Evolutionary conservation across 1,284 basidiomycete genomes (phyloP), one percentile per base, ranked within the genome.

Genomic region (Heterobasidion parviporum): DNA sequence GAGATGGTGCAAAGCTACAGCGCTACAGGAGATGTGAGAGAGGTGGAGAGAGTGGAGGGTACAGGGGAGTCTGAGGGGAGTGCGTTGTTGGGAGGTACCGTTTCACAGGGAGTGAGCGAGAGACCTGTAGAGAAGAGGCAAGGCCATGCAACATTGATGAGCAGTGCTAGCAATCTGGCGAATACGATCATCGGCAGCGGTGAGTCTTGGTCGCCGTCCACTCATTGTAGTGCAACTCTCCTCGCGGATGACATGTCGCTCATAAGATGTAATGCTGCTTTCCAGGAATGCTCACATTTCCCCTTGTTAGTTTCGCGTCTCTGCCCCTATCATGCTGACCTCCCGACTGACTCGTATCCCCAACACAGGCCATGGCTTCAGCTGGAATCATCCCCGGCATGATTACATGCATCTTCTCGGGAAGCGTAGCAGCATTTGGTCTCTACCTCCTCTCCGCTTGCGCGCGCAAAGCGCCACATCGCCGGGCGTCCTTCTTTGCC

Each of bases 131-230:
- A 53, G 52, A 53, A 76, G 62, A 62, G 62, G 48, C 84, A 88
- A 44, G 88, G 88, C 0, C 80, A 82, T 68, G 89, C 86, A 32
- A 80, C 72, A 48, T 68, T 91, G 35, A 62, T 75, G 26, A 88
- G 87, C 61, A 83, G 80, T 57, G 76, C 88, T 52, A 83, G 87
- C 60, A 94, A 94, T 65, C 73, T 94, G 54, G 75, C 83, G 49
- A 92, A 95, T 65, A 95, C 92, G 0, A 92, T 94, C 63, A 88
- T 94, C 64, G 92, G 92, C 14, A 92, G 89, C 57, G 92, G 92
- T 82, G 70, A 67, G 78, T 81, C 8, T 47, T 16, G 14, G n/a
- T 48, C 35, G 32, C 15, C 7, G 8, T 15, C 32, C 16, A 8
- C 52, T 56, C 35, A 34, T 15, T 38, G n/a, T 26, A 18, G 44